phyloP scores from a whole-genome alignment of 1,284 basidiomycete species.

The Bondarzewia mesenterica region DNA sequence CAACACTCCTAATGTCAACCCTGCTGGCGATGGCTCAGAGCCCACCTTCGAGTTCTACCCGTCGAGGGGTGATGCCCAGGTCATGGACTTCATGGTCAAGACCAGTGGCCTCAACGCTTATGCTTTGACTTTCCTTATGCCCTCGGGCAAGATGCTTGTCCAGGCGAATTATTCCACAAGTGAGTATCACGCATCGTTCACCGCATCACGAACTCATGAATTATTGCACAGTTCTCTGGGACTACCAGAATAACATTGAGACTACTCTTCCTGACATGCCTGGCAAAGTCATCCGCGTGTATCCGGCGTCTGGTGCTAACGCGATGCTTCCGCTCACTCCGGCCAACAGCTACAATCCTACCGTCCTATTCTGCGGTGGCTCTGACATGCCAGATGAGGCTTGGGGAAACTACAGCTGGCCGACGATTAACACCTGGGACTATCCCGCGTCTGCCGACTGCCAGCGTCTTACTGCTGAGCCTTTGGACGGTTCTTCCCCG shows the following conservation, averaged over 20 bases:
- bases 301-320: conserved; percentile 86
- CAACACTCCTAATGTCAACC: conserved; percentile 64
- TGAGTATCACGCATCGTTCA: conserved; percentile 24
- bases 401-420: conserved; percentile 66
- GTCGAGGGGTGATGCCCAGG: conserved; percentile 42
- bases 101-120: conserved; percentile 91
- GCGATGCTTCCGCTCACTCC: conserved; percentile 90
- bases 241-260: conserved; percentile 52
- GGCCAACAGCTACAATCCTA: conserved; percentile 81
- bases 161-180: conserved; percentile 80
- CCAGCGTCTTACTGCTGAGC: conserved; percentile 76
- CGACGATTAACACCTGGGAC: conserved; percentile 57
- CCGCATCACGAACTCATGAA: background rate
- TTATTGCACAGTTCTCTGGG: conserved; percentile 49
- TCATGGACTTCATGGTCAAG: conserved; percentile 72
- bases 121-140: conserved; percentile 78
- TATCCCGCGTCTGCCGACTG: conserved; percentile 58
- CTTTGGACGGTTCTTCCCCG: conserved; percentile 47
- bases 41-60: conserved; percentile 82
- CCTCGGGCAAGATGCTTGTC: conserved; percentile 77
- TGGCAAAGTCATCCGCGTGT: conserved; percentile 67
- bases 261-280: conserved; percentile 58
- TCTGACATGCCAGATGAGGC: conserved; percentile 66
- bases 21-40: conserved; percentile 61
- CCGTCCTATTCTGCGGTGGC: conserved; percentile 87